A percentile compares a stretch with the other conserved stretches of the same genome.
These are phyloP conservation scores for Eucalyptus cloeziana DNA, from an alignment of 345 rosid genomes.

Conservation along the genomic window DNA sequence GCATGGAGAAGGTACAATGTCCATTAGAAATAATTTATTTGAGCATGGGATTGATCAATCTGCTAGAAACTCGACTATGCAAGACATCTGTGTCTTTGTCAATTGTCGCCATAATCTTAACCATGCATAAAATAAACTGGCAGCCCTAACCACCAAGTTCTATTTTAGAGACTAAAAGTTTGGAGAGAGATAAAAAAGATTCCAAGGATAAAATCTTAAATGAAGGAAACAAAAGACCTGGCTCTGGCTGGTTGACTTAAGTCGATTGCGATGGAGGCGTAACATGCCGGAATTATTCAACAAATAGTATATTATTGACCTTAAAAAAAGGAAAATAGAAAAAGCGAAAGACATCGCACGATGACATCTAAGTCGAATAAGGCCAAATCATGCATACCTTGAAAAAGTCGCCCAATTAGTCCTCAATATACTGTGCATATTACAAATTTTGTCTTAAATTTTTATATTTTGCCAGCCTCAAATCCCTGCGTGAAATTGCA, in stretches of 20 bases:
- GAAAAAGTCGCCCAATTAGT: background rate
- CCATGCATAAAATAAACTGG: background rate
- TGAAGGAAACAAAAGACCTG: background rate
- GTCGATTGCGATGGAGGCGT: background rate
- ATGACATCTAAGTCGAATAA: background rate
- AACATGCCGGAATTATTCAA: background rate
- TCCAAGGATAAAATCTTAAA: background rate
- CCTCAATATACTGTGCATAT: background rate
- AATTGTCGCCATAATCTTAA: background rate
- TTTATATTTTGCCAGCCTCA: background rate
- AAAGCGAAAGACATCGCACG: background rate
- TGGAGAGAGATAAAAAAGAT: background rate
- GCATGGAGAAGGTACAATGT: background rate
- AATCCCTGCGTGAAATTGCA: fast-evolving
- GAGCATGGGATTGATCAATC: background rate
- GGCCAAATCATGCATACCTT: background rate
- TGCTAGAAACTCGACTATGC: background rate
- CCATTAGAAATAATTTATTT: background rate
- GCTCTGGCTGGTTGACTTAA: background rate
- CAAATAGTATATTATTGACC: background rate
- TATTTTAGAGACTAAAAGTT: background rate
- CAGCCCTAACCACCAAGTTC: background rate
- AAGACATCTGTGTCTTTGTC: background rate
- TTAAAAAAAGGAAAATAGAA: background rate
- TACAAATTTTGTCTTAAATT: background rate